Conservation (phyloP, 2,329 filamentous ascomycete genomes). For the Neoscytalidium dimidiatum region DNA sequence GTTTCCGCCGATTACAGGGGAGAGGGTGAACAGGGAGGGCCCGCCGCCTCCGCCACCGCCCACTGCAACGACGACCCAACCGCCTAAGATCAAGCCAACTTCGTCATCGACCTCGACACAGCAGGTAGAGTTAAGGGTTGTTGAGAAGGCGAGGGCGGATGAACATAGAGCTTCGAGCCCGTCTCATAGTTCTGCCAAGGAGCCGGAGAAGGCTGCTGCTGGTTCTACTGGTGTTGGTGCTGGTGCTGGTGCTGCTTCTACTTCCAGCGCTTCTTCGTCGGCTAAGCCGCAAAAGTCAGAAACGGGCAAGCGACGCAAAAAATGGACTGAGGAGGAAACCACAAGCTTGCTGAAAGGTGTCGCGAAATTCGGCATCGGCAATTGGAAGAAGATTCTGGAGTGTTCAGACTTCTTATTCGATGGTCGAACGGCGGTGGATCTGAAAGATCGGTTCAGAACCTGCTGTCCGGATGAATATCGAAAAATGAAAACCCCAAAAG, state of each 20-base stretch:
- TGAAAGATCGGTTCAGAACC: conserved; percentile 63
- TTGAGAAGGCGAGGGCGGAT: not conserved
- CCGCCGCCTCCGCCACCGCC: not conserved
- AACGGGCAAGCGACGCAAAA: conserved; percentile 42
- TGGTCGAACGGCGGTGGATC: conserved; percentile 60
- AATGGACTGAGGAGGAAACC: conserved; percentile 66
- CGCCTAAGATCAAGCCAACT: not conserved
- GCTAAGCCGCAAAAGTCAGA: not conserved
- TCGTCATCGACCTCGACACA: not conserved
- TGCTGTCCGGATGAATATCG: conserved; percentile 54
- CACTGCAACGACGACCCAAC: not conserved
- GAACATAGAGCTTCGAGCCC: not conserved
- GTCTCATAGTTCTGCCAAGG: not conserved
- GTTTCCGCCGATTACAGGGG: conserved; percentile 62
- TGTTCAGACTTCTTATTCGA: conserved; percentile 60
- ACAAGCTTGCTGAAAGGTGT: conserved; percentile 60
- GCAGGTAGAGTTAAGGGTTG: not conserved
- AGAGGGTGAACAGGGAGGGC: conserved; percentile 31
- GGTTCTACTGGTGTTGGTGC: not conserved
- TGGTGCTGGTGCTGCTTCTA: not conserved
- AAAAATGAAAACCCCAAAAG: conserved; percentile 23
- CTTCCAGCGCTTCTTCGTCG: not conserved
- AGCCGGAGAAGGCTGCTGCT: not conserved
- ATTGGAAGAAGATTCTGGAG: conserved; percentile 64
- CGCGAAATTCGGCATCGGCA: conserved; percentile 62